phyloP scores from a whole-genome alignment of 2,329 filamentous ascomycete species.

The Zasmidium citrigriseum region DNA sequence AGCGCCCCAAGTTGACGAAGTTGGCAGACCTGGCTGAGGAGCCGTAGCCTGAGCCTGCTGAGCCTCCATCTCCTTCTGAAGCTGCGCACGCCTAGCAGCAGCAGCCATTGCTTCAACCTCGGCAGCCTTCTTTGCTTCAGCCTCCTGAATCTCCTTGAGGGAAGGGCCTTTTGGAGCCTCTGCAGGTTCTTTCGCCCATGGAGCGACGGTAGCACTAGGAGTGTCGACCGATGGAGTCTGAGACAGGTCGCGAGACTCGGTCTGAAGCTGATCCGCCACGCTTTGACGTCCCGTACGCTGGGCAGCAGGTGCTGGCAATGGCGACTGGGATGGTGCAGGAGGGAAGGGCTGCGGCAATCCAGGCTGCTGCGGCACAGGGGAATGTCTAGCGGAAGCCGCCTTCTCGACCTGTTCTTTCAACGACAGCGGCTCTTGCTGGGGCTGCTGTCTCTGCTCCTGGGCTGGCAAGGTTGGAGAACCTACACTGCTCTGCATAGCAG shows the following conservation, averaged over 20 bases:
- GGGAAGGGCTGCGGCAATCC: conserved; percentile 76
- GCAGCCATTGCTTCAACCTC: conserved; percentile 81
- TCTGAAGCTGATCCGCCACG: conserved; percentile 71
- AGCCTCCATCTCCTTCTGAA: conserved; percentile 75
- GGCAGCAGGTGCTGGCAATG: conserved; percentile 83
- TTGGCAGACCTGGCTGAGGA: conserved; percentile 73
- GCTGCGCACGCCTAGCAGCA: conserved; percentile 71
- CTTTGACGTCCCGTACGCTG: conserved; percentile 77
- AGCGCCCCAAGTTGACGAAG: conserved; percentile 85
- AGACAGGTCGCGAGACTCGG: conserved; percentile 70
- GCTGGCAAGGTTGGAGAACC: conserved; percentile 15
- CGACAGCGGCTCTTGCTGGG: conserved; percentile 59
- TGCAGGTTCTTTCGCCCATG: conserved; percentile 85
- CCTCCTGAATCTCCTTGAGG: conserved; percentile 93
- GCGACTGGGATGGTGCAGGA: conserved; percentile 73
- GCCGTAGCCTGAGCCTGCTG: conserved; percentile 54
- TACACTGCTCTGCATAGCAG: conserved; percentile 24
- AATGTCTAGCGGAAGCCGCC: conserved; percentile 63
- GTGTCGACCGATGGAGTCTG: conserved; percentile 71
- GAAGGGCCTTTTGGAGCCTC: conserved; percentile 81
- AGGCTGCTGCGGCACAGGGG: conserved; percentile 50
- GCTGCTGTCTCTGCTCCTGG: conserved; percentile 29
- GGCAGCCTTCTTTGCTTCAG: conserved; percentile 89
- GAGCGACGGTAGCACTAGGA: conserved; percentile 74
- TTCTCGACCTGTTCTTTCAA: conserved; percentile 84